phyloP scores from a whole-genome alignment of 2,329 filamentous ascomycete species.

The Hirsutella thompsonii region DNA sequence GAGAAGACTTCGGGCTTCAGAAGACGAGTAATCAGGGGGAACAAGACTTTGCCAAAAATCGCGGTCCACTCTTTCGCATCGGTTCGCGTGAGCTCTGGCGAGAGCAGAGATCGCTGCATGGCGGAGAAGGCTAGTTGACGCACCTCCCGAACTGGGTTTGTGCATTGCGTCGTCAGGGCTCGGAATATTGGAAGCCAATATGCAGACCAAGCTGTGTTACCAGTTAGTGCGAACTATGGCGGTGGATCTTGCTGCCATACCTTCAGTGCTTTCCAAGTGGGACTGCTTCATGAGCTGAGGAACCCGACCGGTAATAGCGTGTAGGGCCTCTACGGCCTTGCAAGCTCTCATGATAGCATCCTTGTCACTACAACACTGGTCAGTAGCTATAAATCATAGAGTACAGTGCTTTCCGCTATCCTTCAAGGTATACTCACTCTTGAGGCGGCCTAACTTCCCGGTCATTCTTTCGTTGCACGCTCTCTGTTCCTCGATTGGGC shows the following conservation, averaged over 20 bases:
- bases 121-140: constrained; percentile 78
- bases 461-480: constrained; percentile 21
- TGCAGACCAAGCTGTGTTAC: constrained; percentile 68
- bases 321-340: constrained; percentile 70
- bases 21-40: constrained; percentile 76
- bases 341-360: constrained; percentile 62
- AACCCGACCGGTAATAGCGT: constrained; percentile 68
- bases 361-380: constrained; percentile 11
- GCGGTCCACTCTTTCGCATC: constrained; percentile 88
- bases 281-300: constrained; percentile 84
- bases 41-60: constrained; percentile 88
- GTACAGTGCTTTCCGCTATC: background rate
- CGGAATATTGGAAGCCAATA: constrained; percentile 96
- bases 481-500: constrained; percentile 56
- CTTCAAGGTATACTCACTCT: constrained; percentile 10
- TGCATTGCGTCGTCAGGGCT: constrained; percentile 77
- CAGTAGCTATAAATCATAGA: background rate
- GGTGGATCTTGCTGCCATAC: constrained; percentile 25
- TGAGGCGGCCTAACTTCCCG: constrained; percentile 12
- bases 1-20: constrained; percentile 93
- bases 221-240: background rate
- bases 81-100: constrained; percentile 68
- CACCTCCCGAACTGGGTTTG: constrained; percentile 88
- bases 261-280: constrained; percentile 76
- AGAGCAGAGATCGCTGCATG: constrained; percentile 75